phyloP scores from a whole-genome alignment of 169 alveolate genomes.

The Cryptosporidium sp. region DNA sequence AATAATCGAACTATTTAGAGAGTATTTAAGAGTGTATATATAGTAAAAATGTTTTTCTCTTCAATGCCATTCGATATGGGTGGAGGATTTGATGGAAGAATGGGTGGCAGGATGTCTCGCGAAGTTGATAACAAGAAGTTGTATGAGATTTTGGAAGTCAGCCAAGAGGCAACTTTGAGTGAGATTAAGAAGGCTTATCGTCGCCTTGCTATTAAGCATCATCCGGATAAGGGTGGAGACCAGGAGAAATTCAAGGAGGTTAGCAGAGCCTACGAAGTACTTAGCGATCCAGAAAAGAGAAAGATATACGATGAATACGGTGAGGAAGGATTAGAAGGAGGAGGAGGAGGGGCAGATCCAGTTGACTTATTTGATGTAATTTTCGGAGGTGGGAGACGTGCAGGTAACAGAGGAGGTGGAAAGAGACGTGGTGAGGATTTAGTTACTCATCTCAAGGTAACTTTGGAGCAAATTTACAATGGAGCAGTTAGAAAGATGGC shows the following conservation, averaged over 20 bases:
- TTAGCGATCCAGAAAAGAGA: slow-evolving; percentile 96
- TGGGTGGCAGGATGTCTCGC: slow-evolving; percentile 76
- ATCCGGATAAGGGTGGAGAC: slow-evolving; percentile 99
- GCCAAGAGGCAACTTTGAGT: slow-evolving; percentile 87
- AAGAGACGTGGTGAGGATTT: slow-evolving; percentile 91
- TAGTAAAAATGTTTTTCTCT: slow-evolving; percentile 57
- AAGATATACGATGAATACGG: slow-evolving; percentile 97
- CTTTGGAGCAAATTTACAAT: slow-evolving; percentile 96
- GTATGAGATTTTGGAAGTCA: slow-evolving; percentile 87
- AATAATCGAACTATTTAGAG: not conserved
- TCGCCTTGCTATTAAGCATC: slow-evolving; percentile 94
- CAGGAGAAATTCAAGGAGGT: slow-evolving; percentile 96
- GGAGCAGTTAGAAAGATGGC: slow-evolving; percentile 95
- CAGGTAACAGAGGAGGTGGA: slow-evolving; percentile 84
- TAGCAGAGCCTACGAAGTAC: slow-evolving; percentile 96
- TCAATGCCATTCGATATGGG: slow-evolving; percentile 76
- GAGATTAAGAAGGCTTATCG: slow-evolving; percentile 96
- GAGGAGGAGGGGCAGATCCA: slow-evolving; percentile 88
- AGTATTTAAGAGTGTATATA: slow-evolving; percentile 7
- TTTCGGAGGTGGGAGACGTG: slow-evolving; percentile 95
- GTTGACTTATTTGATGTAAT: slow-evolving; percentile 92
- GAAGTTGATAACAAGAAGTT: slow-evolving; percentile 87
- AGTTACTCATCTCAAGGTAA: slow-evolving; percentile 90
- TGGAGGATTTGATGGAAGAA: slow-evolving; percentile 75
- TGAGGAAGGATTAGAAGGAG: slow-evolving; percentile 96